Base-by-base conservation (phyloP, 1,284 basidiomycete genomes). In the Puccinia hordei region DNA sequence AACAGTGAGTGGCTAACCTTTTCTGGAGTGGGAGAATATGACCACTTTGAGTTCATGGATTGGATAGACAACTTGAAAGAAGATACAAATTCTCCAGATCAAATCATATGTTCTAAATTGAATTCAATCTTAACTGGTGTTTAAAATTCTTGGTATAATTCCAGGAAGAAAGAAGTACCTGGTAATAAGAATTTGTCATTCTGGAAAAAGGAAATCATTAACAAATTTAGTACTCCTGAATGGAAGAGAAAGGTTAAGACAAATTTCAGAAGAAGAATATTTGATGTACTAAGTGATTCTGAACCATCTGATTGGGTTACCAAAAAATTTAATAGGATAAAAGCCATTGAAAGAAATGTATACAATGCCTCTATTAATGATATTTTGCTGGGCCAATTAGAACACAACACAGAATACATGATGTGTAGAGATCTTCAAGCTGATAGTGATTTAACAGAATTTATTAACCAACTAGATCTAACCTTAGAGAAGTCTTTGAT, bases 111-210 rank as follows among this genome's bases (percentile, higher is more conserved):
- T 15, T 41, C 35, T n/a, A 65, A 41, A 65, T 30, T 65, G 17
- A 19, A 15, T 41, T 13, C 35, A 2, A 41, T 65, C 6, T 30
- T 65, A 9, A 38, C 22, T 2, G 61, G 61, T 4, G 9, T 41
- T 19, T 33, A 33, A 19, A 61, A 35, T 17, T n/a, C n/a, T n/a
- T n/a, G n/a, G n/a, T n/a, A n/a, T n/a, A n/a, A n/a, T n/a, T n/a
- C n/a, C n/a, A n/a, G 59, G 19, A 61, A 24, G 17, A 61, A 35
- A 61, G 59, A 61, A 61, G 59, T n/a, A n/a, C n/a, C n/a, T n/a
- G n/a, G n/a, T n/a, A n/a, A n/a, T 61, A 9, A 17, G 30, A 27
- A 35, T 22, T 35, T 8, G 24, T 15, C 33, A 61, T 35, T 33
- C 27, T 61, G 30, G 57, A 61, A 61, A 35, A 17, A 53, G 22